phyloP scores from a whole-genome alignment of 2,329 filamentous ascomycete species.

The Xylaria sp. region DNA sequence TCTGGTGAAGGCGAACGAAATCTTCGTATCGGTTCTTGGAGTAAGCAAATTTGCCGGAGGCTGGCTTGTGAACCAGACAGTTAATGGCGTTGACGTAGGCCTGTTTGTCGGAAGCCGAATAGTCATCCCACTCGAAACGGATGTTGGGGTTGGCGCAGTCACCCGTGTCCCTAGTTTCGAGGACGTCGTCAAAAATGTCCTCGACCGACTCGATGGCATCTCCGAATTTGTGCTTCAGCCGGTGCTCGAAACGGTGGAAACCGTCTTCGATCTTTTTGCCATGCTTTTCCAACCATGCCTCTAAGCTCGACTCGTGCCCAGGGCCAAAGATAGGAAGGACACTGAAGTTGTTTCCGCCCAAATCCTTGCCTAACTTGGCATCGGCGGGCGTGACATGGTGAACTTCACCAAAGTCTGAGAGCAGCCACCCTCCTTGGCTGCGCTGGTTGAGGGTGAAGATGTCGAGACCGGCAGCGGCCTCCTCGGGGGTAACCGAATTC shows the following conservation, averaged over 20 bases:
- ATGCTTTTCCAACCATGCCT: slow-evolving; percentile 26
- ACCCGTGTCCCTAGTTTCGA: slow-evolving; percentile 25
- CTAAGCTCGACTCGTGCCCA: slow-evolving; percentile 31
- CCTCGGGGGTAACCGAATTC: slow-evolving; percentile 34
- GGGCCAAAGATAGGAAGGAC: slow-evolving; percentile 43
- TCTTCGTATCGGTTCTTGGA: slow-evolving; percentile 51
- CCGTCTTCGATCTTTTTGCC: slow-evolving; percentile 5
- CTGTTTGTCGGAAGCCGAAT: slow-evolving; percentile 46
- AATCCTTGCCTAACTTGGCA: slow-evolving; percentile 39
- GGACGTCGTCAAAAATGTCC: slow-evolving; percentile 19
- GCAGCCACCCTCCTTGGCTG: slow-evolving; percentile 36
- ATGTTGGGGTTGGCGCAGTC: slow-evolving; percentile 47
- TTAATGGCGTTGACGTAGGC: slow-evolving; percentile 47
- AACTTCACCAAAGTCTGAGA: slow-evolving; percentile 41
- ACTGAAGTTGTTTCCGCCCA: slow-evolving; percentile 45
- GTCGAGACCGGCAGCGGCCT: slow-evolving; percentile 31
- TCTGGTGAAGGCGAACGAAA: slow-evolving; percentile 49
- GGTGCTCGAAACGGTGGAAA: neutral
- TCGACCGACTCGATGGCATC: slow-evolving; percentile 16
- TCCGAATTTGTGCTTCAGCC: slow-evolving; percentile 6
- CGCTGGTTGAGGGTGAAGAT: slow-evolving; percentile 27
- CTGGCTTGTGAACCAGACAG: slow-evolving; percentile 46
- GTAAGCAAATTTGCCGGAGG: slow-evolving; percentile 45
- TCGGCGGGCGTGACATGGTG: slow-evolving; percentile 40
- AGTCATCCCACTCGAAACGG: slow-evolving; percentile 50